Evolutionary conservation across 2,329 filamentous ascomycete genomes (phyloP).

Genomic region (Xylaria sp.): DNA sequence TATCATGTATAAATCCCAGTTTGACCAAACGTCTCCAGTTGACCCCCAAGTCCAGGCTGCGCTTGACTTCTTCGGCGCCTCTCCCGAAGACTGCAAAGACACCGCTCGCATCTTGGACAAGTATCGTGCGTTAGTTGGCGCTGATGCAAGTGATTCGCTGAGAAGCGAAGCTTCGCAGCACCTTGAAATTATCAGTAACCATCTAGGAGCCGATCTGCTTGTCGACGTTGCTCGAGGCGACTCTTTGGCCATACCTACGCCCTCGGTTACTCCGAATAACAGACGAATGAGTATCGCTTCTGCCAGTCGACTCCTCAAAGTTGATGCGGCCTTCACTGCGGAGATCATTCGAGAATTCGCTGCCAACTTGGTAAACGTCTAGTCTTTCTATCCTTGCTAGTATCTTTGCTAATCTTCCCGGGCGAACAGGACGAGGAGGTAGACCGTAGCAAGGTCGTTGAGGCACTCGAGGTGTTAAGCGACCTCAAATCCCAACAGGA

Average conservation of each 20-base stretch:
- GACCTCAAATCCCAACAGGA: slow-evolving; percentile 43
- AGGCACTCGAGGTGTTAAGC: slow-evolving; percentile 47
- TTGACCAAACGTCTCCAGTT: slow-evolving; percentile 38
- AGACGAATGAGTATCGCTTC: slow-evolving; percentile 44
- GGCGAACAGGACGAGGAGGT: slow-evolving; percentile 38
- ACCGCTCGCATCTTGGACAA: slow-evolving; percentile 40
- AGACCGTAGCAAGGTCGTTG: slow-evolving; percentile 42
- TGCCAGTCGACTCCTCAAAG: slow-evolving; percentile 42
- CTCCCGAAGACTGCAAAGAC: slow-evolving; percentile 24
- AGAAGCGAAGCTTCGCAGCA: slow-evolving; percentile 40
- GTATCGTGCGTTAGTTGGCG: slow-evolving; percentile 38
- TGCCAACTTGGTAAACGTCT: slow-evolving; percentile 41
- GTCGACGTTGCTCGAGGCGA: slow-evolving; percentile 33
- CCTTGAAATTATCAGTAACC: slow-evolving; percentile 43
- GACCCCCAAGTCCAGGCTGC: slow-evolving; percentile 41
- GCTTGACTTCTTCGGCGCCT: slow-evolving; percentile 42
- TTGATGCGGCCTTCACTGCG: slow-evolving; percentile 44
- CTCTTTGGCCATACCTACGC: slow-evolving; percentile 15
- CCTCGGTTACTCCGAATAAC: slow-evolving; percentile 6
- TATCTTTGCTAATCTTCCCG: slow-evolving; percentile 24
- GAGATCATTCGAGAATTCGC: slow-evolving; percentile 48
- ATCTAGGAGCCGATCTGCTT: slow-evolving; percentile 42
- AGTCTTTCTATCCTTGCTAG: background rate
- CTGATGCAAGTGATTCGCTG: slow-evolving; percentile 27
- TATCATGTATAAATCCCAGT: slow-evolving; percentile 46